Percentiles rank a stretch among this genome's conserved stretches.
Evolutionary conservation across 2,329 filamentous ascomycete species (phyloP).

Genomic region (Ceratocystis eucalypticola): DNA sequence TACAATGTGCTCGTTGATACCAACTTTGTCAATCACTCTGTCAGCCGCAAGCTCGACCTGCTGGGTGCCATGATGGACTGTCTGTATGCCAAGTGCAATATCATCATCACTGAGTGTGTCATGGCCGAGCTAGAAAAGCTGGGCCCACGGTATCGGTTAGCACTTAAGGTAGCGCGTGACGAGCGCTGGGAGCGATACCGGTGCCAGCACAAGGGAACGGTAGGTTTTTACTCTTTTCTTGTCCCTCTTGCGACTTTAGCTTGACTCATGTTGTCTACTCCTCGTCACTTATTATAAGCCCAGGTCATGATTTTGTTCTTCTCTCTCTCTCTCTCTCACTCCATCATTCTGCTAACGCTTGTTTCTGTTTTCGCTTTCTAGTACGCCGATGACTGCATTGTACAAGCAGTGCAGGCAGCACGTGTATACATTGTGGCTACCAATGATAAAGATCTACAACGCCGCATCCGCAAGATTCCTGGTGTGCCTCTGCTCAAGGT

Average conservation of each 20-base stretch:
- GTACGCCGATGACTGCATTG: constrained; percentile 75
- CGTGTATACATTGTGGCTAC: constrained; percentile 69
- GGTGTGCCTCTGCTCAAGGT: constrained; percentile 66
- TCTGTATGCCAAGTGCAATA: constrained; percentile 79
- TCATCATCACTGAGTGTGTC: constrained; percentile 66
- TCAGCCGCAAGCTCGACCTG: constrained; percentile 79
- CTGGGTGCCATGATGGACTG: constrained; percentile 87
- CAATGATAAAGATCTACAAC: constrained; percentile 67
- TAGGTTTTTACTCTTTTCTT: constrained; percentile 8
- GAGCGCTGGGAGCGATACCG: constrained; percentile 74
- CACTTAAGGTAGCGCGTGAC: constrained; percentile 73
- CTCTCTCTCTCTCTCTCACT: neutral
- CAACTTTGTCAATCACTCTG: constrained; percentile 82
- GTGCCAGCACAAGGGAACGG: constrained; percentile 75
- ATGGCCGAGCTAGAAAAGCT: constrained; percentile 83
- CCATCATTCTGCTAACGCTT: neutral
- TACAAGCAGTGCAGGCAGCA: constrained; percentile 59
- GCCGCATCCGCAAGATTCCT: constrained; percentile 60
- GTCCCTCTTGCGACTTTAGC: neutral
- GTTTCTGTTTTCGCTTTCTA: constrained; percentile 1
- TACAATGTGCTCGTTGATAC: constrained; percentile 73
- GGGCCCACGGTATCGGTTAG: constrained; percentile 76
- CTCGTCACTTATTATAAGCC: too few relatives aligned
- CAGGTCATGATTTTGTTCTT: neutral
- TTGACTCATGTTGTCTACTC: neutral